Conservation (phyloP, 1,139 yeast genomes). For the Suhomyces terraborum region DNA sequence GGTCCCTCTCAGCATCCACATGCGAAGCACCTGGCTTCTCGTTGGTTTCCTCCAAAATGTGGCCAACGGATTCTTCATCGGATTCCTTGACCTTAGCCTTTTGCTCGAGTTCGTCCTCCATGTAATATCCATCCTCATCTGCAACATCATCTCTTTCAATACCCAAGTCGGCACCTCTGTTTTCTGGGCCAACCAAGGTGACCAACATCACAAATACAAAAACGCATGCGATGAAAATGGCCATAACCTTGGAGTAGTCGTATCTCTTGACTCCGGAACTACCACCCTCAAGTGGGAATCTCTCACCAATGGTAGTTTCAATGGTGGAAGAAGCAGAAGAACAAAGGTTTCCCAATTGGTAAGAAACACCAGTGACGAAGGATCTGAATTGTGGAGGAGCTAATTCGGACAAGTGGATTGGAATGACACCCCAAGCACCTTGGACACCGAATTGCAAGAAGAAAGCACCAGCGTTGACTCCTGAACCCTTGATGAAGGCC, state of each 20-base stretch:
- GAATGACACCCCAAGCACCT: slow-evolving; percentile 89
- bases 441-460: slow-evolving; percentile 80
- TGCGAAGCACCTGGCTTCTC: slow-evolving; percentile 5
- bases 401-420: slow-evolving; percentile 74
- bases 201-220: slow-evolving; percentile 62
- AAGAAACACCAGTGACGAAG: slow-evolving; percentile 71
- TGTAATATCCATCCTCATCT: slow-evolving; percentile 15
- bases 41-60: neutral
- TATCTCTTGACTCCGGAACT: slow-evolving; percentile 15
- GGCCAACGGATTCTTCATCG: slow-evolving; percentile 13
- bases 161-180: slow-evolving; percentile 41
- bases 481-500: slow-evolving; percentile 59
- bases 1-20: neutral
- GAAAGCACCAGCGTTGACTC: slow-evolving; percentile 75
- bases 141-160: slow-evolving; percentile 20
- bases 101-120: slow-evolving; percentile 13
- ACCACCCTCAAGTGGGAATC: slow-evolving; percentile 46
- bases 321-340: slow-evolving; percentile 84
- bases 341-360: slow-evolving; percentile 82
- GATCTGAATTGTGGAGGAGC: slow-evolving; percentile 77
- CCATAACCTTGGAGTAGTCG: slow-evolving; percentile 61
- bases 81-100: slow-evolving; percentile 10
- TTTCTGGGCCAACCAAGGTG: slow-evolving; percentile 74
- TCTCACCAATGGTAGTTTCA: slow-evolving; percentile 71
- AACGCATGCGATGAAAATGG: slow-evolving; percentile 79